Evolutionary conservation across 2,329 filamentous ascomycete species (phyloP).

Genomic region (Nakataea oryzae): DNA sequence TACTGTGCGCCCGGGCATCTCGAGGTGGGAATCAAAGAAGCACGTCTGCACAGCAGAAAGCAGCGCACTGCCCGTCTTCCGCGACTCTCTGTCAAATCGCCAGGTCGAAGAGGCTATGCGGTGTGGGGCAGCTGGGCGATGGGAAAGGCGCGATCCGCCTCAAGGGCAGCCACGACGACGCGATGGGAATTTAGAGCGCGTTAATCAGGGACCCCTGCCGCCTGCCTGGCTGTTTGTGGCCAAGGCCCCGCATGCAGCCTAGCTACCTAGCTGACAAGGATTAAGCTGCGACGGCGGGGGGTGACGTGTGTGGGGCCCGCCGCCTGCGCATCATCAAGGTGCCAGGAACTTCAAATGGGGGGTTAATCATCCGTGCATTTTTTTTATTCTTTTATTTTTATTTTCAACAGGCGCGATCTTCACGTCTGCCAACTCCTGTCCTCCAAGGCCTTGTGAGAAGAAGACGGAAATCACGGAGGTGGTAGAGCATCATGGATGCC

Average conservation of each 20-base stretch:
- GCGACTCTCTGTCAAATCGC: not conserved
- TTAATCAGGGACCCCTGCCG: not conserved
- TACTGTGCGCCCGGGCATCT: slow-evolving; percentile 18
- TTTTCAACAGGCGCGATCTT: not conserved
- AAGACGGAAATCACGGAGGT: not conserved
- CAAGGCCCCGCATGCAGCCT: not conserved
- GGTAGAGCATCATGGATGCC: not conserved
- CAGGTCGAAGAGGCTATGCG: no score
- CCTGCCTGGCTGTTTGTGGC: not conserved
- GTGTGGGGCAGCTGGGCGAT: not conserved
- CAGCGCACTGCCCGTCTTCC: not conserved
- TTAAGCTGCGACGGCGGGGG: no score
- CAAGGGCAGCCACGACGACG: not conserved
- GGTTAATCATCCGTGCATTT: not conserved
- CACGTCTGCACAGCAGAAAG: not conserved
- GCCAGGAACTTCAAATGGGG: no score
- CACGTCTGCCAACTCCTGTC: no score
- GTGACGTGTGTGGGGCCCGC: not conserved
- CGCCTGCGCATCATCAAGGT: not conserved
- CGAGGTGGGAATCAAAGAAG: not conserved
- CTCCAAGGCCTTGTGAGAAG: not conserved
- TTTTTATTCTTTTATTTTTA: not conserved
- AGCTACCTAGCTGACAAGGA: no score
- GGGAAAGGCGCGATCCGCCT: not conserved
- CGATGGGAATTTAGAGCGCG: not conserved